These are phyloP conservation scores for Amorphotheca resinae DNA, from an alignment of 495 filamentous ascomycete species.

Conservation along the genomic window DNA sequence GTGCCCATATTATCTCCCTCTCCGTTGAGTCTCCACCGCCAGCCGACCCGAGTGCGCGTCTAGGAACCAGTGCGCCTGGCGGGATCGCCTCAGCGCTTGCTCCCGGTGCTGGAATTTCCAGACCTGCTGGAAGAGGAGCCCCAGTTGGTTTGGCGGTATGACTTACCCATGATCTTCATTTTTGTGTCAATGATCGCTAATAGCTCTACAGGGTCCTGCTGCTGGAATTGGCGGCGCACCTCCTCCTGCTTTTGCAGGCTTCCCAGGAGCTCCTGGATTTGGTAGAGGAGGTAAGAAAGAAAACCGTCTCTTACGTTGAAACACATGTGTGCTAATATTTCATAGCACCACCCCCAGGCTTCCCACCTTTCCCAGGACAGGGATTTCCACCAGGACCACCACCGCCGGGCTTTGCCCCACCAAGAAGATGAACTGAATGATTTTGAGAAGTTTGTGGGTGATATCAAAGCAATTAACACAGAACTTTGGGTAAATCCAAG, in stretches of 20 bases:
- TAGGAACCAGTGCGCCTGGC: conserved; percentile 63
- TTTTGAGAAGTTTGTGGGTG: conserved; percentile 3
- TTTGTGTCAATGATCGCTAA: conserved; percentile 16
- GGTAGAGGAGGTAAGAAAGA: conserved; percentile 70
- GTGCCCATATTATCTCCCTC: conserved; percentile 82
- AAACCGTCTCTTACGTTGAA: conserved; percentile 26
- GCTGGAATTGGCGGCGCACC: conserved; percentile 79
- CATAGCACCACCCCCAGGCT: conserved; percentile 37
- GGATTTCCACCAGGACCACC: conserved; percentile 41
- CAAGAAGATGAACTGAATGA: conserved; percentile 44
- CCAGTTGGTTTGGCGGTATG: conserved; percentile 63
- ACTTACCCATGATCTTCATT: conserved; percentile 18
- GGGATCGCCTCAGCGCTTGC: conserved; percentile 53
- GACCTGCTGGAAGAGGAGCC: conserved; percentile 84
- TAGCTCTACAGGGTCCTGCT: conserved; percentile 60
- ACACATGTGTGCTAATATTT: conserved; percentile 6
- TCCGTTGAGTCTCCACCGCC: conserved; percentile 96
- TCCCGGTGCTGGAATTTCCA: conserved; percentile 80
- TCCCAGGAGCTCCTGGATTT: conserved; percentile 46
- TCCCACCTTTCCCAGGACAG: conserved; percentile 20
- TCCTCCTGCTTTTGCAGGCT: conserved; percentile 27
- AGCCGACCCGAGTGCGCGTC: conserved; percentile 78
- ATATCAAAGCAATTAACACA: neutral
- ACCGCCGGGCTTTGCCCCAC: conserved; percentile 58
- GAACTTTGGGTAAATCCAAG: conserved; percentile 17